Base-by-base conservation (phyloP, 2,329 filamentous ascomycete genomes). In the Xylaria arbuscula region DNA sequence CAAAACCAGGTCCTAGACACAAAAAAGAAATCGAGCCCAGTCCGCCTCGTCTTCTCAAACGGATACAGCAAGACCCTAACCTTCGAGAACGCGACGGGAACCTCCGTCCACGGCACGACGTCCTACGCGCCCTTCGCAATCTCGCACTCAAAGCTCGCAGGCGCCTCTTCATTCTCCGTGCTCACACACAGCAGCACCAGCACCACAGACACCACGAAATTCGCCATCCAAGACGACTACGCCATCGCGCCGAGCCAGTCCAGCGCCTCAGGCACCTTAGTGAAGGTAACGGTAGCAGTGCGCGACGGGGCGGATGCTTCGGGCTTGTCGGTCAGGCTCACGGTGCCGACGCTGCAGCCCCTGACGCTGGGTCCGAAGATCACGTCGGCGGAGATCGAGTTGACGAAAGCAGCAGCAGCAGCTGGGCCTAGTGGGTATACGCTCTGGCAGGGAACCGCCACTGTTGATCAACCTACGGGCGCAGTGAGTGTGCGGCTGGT, bases 291-390 rank as follows among this genome's bases (percentile, higher is more conserved):
- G 2, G 58, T 76, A 28, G 74, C 73, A 3, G 67, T 62, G 8
- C 65, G 53, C 15, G 64, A 42, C 9, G 64, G 51, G 10, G 65
- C 66, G 10, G 61, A 70, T n/a, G 40, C 54, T 3, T 59, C 68
- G 6, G 57, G 65, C n/a, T 22, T 75, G 17, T 55, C 57, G 2
- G 64, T 73, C 1, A 57, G 32, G 11, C 45, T 75, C 28, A 67
- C 66, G 24, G 68, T 70, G 8, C 74, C 75, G 4, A 57, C 74
- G 7, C 50, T 62, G 17, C 74, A 75, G 56, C 72, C 70, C 15
- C 60, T 75, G 51, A 76, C 75, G 13, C 68, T 76, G 15, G 71
- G 67, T 22, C 74, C 75, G 5, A 72, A 68, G 47, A 61, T 75
- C 40, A 62, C 56, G 19, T 66, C 53, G 24, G 45, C 56, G 15